Conservation (phyloP, 2,329 filamentous ascomycete species). For the Balansia obtecta region DNA sequence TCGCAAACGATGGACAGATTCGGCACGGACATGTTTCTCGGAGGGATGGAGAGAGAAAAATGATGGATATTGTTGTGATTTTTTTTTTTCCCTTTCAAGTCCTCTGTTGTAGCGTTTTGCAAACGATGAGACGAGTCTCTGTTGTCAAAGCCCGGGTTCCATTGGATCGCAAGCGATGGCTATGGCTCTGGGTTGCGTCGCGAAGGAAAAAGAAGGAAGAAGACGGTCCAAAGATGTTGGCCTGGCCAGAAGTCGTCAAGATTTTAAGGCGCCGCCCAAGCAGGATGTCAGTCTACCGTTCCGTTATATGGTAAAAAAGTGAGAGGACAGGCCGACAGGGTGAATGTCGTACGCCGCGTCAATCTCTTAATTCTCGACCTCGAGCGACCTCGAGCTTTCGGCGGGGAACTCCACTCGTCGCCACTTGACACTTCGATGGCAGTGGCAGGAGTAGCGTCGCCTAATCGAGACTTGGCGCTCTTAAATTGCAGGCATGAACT, state of each 20-base stretch:
- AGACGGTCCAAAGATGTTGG: background rate
- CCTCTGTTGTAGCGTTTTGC: background rate
- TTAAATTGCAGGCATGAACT: background rate
- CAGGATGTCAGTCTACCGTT: background rate
- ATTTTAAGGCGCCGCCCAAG: background rate
- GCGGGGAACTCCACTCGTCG: background rate
- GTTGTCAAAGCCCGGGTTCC: background rate
- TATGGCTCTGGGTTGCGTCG: background rate
- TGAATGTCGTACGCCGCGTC: background rate
- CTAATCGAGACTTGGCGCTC: background rate
- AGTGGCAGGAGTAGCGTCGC: background rate
- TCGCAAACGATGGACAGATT: background rate
- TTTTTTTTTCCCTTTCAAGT: no score
- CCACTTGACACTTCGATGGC: background rate
- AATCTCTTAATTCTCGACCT: background rate
- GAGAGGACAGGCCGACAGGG: no score
- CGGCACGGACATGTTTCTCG: slow-evolving; percentile 3
- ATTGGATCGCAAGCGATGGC: background rate
- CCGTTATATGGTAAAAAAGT: background rate
- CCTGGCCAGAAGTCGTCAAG: background rate
- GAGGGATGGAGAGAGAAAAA: background rate
- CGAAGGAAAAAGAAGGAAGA: background rate
- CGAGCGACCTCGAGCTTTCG: background rate
- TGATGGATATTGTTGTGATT: background rate
- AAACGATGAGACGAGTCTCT: background rate